Percentiles rank a stretch among this genome's conserved stretches.
Conservation (phyloP, 129 eudicot species). For the Centaurea solstitialis region DNA sequence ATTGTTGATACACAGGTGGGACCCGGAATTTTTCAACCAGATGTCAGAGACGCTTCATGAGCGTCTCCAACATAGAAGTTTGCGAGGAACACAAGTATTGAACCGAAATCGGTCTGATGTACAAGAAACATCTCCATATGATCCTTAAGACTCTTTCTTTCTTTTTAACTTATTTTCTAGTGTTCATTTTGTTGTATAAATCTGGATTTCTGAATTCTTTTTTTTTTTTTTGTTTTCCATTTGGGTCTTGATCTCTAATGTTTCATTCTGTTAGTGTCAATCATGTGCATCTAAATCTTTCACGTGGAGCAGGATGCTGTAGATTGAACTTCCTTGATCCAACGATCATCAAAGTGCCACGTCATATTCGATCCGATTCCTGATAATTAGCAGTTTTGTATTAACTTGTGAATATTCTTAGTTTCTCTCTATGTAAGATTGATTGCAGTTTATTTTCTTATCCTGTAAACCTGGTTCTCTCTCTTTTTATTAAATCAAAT, state of each 20-base stretch:
- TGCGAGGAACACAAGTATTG: constrained; percentile 62
- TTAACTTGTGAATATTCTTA: constrained; percentile 8
- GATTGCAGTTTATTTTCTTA: neutral
- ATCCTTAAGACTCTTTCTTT: constrained; percentile 1
- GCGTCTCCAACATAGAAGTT: constrained; percentile 84
- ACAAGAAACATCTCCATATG: constrained; percentile 50
- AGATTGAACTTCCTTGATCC: neutral
- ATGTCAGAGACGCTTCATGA: constrained; percentile 82
- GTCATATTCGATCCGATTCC: neutral
- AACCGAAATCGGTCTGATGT: constrained; percentile 47
- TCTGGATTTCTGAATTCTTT: neutral
- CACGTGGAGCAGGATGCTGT: neutral
- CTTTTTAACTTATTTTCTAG: neutral
- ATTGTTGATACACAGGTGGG: constrained; percentile 76
- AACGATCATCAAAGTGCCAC: neutral
- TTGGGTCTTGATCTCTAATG: neutral
- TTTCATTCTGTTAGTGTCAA: neutral
- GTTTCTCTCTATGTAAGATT: neutral
- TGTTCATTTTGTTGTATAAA: neutral
- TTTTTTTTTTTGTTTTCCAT: neutral
- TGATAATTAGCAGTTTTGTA: neutral
- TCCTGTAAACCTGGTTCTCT: neutral
- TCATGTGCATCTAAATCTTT: neutral
- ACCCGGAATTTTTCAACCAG: constrained; percentile 65
- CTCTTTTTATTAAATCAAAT: too few species aligned